These are phyloP conservation scores for Pseudomassariella vexata DNA, from an alignment of 2,329 filamentous ascomycete species.

Conservation along the genomic window DNA sequence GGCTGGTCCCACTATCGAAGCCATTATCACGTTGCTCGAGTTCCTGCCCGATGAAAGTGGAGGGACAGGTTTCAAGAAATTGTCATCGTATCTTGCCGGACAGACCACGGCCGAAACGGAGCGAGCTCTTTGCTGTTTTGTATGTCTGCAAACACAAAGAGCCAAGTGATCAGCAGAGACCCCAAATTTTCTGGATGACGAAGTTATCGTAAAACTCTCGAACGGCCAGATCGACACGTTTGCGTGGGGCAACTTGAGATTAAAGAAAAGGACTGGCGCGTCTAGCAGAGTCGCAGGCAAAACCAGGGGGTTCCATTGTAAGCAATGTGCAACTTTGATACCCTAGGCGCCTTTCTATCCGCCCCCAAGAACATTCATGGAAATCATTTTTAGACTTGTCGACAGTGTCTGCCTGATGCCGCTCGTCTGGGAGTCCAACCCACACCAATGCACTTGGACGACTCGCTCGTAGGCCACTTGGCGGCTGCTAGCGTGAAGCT, in stretches of 20 bases:
- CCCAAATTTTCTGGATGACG: not conserved
- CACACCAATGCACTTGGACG: too few species aligned
- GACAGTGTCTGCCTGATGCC: too few species aligned
- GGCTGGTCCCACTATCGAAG: slow-evolving; percentile 13
- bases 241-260: slow-evolving; percentile 7
- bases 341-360: too few species aligned
- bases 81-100: slow-evolving; percentile 16
- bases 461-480: too few species aligned
- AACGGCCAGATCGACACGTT: slow-evolving; percentile 1
- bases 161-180: slow-evolving; percentile 4
- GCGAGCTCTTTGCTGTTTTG: slow-evolving; percentile 17
- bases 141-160: slow-evolving; percentile 12
- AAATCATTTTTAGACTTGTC: too few species aligned
- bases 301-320: too few species aligned
- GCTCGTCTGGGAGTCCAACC: too few species aligned
- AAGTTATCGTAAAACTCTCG: slow-evolving; percentile 2
- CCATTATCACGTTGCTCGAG: slow-evolving; percentile 13
- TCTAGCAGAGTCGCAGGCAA: too few species aligned
- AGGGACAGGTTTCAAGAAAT: slow-evolving; percentile 13
- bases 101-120: slow-evolving; percentile 15
- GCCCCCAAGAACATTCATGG: too few species aligned
- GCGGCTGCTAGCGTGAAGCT: too few species aligned
- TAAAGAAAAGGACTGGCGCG: slow-evolving; percentile 6
- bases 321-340: too few species aligned
- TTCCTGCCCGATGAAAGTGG: slow-evolving; percentile 3